Conservation (phyloP, 2,329 filamentous ascomycete genomes). For the Colletotrichum godetiae region DNA sequence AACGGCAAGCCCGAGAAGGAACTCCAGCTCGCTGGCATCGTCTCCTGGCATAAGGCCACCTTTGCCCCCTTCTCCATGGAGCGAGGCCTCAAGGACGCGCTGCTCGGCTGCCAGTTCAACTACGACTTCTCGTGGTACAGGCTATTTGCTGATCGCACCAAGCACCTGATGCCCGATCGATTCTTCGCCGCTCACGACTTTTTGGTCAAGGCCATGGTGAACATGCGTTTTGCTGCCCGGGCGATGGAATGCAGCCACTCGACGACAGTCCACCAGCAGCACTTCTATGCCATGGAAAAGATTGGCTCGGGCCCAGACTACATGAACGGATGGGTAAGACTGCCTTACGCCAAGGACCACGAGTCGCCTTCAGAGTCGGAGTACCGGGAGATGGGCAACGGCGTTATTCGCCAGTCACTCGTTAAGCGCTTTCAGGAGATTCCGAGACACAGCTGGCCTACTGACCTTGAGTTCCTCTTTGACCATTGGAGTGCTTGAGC, state of each 20-base stretch:
- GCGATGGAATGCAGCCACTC: background rate
- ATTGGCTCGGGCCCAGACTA: background rate
- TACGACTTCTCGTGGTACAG: conserved; percentile 1
- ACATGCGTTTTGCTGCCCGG: background rate
- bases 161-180: background rate
- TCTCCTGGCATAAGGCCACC: background rate
- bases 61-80: conserved; percentile 6
- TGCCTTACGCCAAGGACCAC: background rate
- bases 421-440: background rate
- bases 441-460: background rate
- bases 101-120: conserved; percentile 18
- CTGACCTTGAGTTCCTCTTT: background rate
- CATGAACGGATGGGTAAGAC: background rate
- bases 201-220: background rate
- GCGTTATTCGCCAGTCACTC: background rate
- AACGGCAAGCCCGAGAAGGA: background rate
- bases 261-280: background rate
- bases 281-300: background rate
- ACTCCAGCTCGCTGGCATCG: background rate
- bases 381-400: conserved; percentile 10
- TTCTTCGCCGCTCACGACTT: background rate
- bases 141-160: background rate
- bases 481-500: no score
- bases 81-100: conserved; percentile 3
- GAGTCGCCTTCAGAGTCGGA: background rate